A percentile compares a stretch with the other conserved stretches of the same genome.
phyloP scores from a whole-genome alignment of 176 grass and related monocot species.

The Elaeis guineensis region DNA sequence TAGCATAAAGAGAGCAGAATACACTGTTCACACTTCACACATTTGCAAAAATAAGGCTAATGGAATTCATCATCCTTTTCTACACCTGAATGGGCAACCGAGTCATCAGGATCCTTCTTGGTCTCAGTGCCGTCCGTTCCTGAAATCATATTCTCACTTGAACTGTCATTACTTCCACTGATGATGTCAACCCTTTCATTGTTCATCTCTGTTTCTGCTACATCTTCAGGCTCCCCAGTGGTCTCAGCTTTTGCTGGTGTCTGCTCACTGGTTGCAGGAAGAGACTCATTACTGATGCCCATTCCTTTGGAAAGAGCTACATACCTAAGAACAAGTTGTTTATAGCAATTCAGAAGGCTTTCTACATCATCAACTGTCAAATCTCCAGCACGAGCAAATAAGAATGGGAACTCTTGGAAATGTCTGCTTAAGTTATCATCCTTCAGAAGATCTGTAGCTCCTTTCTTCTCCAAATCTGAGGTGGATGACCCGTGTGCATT shows the following conservation, averaged over 20 bases:
- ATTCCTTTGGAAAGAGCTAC: conserved; percentile 70
- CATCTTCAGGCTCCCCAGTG: conserved; percentile 30
- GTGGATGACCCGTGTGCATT: conserved; percentile 23
- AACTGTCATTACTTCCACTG: conserved; percentile 22
- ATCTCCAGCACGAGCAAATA: conserved; percentile 84
- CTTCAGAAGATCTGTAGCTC: conserved; percentile 65
- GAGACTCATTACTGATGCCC: conserved; percentile 30
- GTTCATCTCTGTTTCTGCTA: conserved; percentile 17
- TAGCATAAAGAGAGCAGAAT: too few relatives aligned
- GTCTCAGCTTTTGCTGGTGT: conserved; percentile 22
- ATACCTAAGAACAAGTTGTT: conserved; percentile 68
- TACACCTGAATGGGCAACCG: conserved; percentile 19
- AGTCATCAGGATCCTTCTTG: conserved; percentile 15
- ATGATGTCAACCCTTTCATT: conserved; percentile 7
- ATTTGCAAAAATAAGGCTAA: too few relatives aligned
- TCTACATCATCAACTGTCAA: conserved; percentile 85
- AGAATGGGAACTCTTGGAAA: conserved; percentile 68
- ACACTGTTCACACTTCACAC: too few relatives aligned
- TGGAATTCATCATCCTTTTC: conserved; percentile 8
- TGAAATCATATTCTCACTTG: conserved; percentile 24
- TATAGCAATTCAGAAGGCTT: conserved; percentile 83
- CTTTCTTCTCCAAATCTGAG: conserved; percentile 75
- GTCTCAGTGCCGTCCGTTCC: conserved; percentile 9
- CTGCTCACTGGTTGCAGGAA: conserved; percentile 14
- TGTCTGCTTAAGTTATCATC: conserved; percentile 56